These are phyloP conservation scores for Triticum aestivum DNA, from an alignment of 176 grass and related monocot species.

Conservation along the genomic window IWGSC_CS_RefSeq_v2.1 NC_057794.1:552340429-552340928, in stretches of 20 bases:
- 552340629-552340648: conserved; percentile 95
- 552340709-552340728: background rate
- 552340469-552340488: conserved; percentile 39
- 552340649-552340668: background rate
- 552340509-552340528: background rate
- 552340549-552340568: background rate
- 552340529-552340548: background rate
- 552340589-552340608: conserved; percentile 81
- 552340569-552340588: conserved; percentile 61
- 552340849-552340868: background rate
- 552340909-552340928: background rate
- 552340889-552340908: background rate
- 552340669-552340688: background rate
- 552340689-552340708: background rate
- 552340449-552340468: conserved; percentile 56
- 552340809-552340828: background rate
- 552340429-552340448: conserved; percentile 54
- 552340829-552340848: background rate
- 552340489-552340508: conserved; percentile 48
- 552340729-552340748: background rate
- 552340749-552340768: conserved; percentile 20
- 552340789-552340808: background rate
- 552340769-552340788: background rate
- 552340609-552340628: conserved; percentile 95
- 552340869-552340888: background rate